These are phyloP conservation scores for Geosiphon pyriformis DNA, from an alignment of 192 early-diverging fungal genomes.

Conservation along the genomic window DNA sequence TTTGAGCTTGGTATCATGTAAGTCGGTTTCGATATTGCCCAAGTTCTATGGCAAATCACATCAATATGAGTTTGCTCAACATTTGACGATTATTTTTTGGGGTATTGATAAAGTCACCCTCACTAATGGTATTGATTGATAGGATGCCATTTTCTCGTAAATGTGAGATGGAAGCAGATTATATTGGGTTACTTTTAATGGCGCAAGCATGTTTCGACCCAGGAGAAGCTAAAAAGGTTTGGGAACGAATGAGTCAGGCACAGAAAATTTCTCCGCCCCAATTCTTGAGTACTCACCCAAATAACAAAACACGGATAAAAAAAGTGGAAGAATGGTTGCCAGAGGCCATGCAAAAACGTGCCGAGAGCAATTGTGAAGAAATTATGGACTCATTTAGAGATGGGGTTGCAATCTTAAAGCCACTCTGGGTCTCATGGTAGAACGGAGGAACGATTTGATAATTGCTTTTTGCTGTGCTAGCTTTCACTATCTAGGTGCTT, in stretches of 20 bases:
- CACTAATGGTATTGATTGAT: not conserved
- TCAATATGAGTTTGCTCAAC: too few relatives aligned
- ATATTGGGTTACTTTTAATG: constrained; percentile 85
- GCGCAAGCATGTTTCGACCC: constrained; percentile 92
- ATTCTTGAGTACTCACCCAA: constrained; percentile 85
- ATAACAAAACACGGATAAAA: constrained; percentile 59
- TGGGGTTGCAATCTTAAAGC: too few relatives aligned
- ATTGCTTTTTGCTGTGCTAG: too few relatives aligned
- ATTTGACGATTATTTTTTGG: too few relatives aligned
- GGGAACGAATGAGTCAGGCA: constrained; percentile 67
- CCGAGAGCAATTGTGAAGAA: constrained; percentile 52
- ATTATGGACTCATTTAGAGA: too few relatives aligned
- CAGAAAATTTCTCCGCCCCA: constrained; percentile 43
- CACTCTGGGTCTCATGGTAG: too few relatives aligned
- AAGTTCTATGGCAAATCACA: too few relatives aligned
- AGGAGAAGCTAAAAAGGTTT: constrained; percentile 66
- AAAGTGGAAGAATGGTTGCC: constrained; percentile 60
- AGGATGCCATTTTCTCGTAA: constrained; percentile 78
- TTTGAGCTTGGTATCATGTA: constrained; percentile 64
- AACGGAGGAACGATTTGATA: too few relatives aligned
- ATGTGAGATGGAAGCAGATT: constrained; percentile 90
- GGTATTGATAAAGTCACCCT: too few relatives aligned
- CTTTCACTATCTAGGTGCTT: too few relatives aligned
- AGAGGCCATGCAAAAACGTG: constrained; percentile 46
- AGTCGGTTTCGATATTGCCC: constrained; percentile 1